phyloP scores from a whole-genome alignment of 2,329 filamentous ascomycete species.

The Talaromyces amestolkiae region DNA sequence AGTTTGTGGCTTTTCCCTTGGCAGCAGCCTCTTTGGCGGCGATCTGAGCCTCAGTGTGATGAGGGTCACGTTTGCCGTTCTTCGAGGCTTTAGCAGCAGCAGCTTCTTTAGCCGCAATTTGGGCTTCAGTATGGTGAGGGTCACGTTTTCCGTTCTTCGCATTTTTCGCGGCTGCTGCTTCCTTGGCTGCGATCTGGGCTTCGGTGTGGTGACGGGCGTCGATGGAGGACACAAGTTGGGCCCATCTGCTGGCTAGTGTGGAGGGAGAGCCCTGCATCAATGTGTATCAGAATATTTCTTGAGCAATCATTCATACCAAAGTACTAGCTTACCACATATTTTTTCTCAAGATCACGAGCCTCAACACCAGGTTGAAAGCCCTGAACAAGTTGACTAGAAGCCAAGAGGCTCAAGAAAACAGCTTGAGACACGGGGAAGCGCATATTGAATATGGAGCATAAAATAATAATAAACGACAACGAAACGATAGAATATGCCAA shows the following conservation, averaged over 20 bases:
- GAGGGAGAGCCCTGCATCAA: conserved; percentile 2
- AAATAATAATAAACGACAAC: background rate
- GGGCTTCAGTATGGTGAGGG: background rate
- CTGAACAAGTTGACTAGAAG: conserved; percentile 3
- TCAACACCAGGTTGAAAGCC: conserved; percentile 2
- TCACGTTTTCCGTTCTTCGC: background rate
- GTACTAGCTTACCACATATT: conserved; percentile 1
- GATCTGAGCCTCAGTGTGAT: background rate
- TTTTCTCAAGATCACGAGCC: background rate
- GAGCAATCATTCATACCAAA: background rate
- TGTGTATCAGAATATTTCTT: background rate
- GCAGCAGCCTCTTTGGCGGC: conserved; percentile 6
- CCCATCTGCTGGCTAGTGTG: conserved; percentile 6
- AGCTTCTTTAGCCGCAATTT: background rate
- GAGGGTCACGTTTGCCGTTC: background rate
- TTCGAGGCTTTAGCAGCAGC: background rate
- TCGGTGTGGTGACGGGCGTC: conserved; percentile 13
- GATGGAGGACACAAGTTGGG: background rate
- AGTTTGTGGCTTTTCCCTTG: background rate
- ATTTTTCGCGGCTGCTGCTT: background rate
- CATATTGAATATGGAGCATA: background rate
- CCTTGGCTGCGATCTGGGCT: conserved; percentile 4
- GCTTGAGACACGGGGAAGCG: background rate
- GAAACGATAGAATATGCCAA: conserved; percentile 1
- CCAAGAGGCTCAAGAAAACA: conserved; percentile 3